Evolutionary conservation across 768 basidiomycete species (phyloP).

Genomic region (Megacollybia marginata): DNA sequence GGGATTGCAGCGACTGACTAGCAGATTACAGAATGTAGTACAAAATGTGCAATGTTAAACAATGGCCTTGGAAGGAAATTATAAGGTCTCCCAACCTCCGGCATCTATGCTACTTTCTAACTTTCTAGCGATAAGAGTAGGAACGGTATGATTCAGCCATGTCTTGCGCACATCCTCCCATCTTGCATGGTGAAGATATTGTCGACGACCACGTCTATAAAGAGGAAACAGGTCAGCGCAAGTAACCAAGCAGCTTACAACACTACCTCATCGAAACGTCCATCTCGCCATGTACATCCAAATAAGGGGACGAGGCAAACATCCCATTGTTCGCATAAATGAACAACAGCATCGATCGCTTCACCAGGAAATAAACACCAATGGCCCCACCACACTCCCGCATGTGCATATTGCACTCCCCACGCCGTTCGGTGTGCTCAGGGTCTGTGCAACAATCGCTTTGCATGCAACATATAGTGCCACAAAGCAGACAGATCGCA

Average conservation of each 20-base stretch:
- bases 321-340: constrained; percentile 87
- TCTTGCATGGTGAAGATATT: constrained; percentile 76
- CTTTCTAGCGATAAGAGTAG: constrained; percentile 83
- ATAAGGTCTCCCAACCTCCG: constrained; percentile 92
- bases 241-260: background rate
- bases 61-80: constrained; percentile 6
- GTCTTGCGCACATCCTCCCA: constrained; percentile 89
- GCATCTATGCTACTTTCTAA: constrained; percentile 81
- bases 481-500: constrained; percentile 90
- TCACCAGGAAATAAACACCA: constrained; percentile 87
- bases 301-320: constrained; percentile 82
- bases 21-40: background rate
- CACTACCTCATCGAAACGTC: constrained; percentile 85
- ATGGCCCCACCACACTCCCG: constrained; percentile 91
- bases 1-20: constrained; percentile 15
- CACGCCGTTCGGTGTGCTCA: constrained; percentile 51
- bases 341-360: constrained; percentile 85
- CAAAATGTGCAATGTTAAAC: background rate
- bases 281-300: constrained; percentile 91
- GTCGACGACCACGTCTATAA: constrained; percentile 75
- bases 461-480: constrained; percentile 80
- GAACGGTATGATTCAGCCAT: constrained; percentile 88
- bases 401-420: constrained; percentile 95
- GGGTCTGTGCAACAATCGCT: constrained; percentile 84
- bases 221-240: background rate